phyloP scores from a whole-genome alignment of 331 rosid genomes.

The Spiraea crenata region DNA sequence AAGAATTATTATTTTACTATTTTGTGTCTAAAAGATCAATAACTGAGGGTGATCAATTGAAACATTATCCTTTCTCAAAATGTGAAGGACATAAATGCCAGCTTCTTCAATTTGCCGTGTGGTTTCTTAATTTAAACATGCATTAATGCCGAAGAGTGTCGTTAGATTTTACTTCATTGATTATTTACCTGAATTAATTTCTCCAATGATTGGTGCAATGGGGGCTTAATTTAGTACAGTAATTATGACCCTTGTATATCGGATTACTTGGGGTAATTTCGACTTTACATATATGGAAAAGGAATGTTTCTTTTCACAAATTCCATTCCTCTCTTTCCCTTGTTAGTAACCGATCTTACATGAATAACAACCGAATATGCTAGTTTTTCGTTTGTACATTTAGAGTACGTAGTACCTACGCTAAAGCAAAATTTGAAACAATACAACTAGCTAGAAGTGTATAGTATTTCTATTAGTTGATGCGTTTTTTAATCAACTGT shows the following conservation, averaged over 20 bases:
- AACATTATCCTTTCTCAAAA: neutral
- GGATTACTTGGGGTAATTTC: neutral
- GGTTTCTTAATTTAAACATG: neutral
- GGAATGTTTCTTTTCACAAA: no score
- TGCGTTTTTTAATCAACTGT: no score
- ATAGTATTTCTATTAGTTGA: no score
- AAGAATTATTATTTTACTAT: no score
- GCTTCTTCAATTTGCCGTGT: neutral
- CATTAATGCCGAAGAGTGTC: neutral
- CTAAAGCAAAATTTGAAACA: no score
- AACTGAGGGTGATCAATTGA: no score
- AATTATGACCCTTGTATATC: neutral
- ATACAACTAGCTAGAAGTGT: no score
- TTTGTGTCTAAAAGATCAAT: no score
- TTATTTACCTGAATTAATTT: neutral
- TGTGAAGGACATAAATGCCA: neutral
- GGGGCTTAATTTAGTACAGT: neutral
- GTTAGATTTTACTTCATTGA: neutral
- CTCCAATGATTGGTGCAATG: neutral
- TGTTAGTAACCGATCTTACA: no score
- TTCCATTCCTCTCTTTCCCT: neutral
- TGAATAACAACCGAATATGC: no score
- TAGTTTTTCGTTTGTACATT: no score
- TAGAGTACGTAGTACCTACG: no score
- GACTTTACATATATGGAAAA: neutral